These are phyloP conservation scores for Kodamaea hsintzibuensis DNA, from an alignment of 805 yeast genomes.

Conservation along the genomic window DNA sequence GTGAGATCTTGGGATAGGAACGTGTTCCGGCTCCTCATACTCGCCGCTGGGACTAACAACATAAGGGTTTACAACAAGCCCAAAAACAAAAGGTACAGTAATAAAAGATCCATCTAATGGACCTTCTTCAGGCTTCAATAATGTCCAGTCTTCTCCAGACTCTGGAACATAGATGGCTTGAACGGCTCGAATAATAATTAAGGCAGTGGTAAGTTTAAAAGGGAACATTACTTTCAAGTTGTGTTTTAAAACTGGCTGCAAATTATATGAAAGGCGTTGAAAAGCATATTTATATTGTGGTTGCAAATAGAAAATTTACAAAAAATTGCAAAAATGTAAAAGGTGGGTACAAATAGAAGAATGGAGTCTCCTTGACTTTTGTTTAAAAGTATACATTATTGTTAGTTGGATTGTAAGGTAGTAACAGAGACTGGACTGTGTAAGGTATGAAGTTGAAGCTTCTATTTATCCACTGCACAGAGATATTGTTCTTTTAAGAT, in stretches of 20 bases:
- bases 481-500: too few relatives aligned
- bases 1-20: conserved; percentile 13
- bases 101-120: conserved; percentile 19
- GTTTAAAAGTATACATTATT: too few relatives aligned
- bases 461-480: too few relatives aligned
- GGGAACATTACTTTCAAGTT: conserved; percentile 1
- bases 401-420: too few relatives aligned
- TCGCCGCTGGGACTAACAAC: conserved; percentile 20
- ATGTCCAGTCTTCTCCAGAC: conserved; percentile 38
- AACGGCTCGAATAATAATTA: conserved; percentile 10
- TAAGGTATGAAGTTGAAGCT: too few relatives aligned
- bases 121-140: conserved; percentile 24
- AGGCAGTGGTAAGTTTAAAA: not conserved
- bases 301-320: conserved; percentile 1
- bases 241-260: not conserved
- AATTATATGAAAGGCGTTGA: not conserved
- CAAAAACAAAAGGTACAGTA: conserved; percentile 36
- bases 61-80: conserved; percentile 34
- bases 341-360: not conserved
- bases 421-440: too few relatives aligned
- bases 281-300: not conserved
- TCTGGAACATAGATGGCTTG: conserved; percentile 24
- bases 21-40: conserved; percentile 18
- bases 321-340: not conserved
- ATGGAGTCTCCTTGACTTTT: too few relatives aligned